Conservation (phyloP, 2,329 filamentous ascomycete genomes). For the Botrytis elliptica region DNA sequence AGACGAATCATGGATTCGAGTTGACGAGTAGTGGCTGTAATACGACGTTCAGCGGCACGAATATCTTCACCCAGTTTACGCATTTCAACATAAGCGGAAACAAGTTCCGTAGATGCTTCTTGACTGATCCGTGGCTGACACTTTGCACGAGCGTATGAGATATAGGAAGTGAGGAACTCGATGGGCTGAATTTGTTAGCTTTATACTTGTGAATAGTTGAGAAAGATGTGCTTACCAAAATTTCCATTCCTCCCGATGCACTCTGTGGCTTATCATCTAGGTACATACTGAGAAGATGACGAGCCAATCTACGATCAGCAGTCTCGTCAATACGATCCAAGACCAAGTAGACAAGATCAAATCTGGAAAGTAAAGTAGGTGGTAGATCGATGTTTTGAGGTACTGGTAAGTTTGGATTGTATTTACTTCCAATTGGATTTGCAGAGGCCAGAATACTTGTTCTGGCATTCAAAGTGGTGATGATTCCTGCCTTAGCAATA, state of each 20-base stretch:
- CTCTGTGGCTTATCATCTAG: constrained; percentile 91
- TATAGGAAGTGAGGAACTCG: constrained; percentile 94
- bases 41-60: constrained; percentile 86
- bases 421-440: constrained; percentile 96
- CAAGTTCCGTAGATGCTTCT: constrained; percentile 78
- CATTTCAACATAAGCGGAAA: constrained; percentile 89
- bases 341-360: constrained; percentile 95
- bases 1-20: constrained; percentile 98
- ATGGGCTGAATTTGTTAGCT: constrained; percentile 59
- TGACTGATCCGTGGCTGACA: constrained; percentile 80
- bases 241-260: constrained; percentile 69
- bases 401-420: constrained; percentile 92
- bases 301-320: constrained; percentile 81
- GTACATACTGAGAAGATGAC: constrained; percentile 94
- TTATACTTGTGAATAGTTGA: constrained; percentile 9
- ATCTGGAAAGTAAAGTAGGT: constrained; percentile 90
- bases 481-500: constrained; percentile 75
- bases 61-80: constrained; percentile 87
- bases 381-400: constrained; percentile 98
- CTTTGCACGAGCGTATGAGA: constrained; percentile 88
- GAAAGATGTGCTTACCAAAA: constrained; percentile 62
- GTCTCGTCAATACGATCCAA: constrained; percentile 92
- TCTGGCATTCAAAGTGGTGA: constrained; percentile 87
- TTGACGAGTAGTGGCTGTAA: constrained; percentile 95
- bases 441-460: constrained; percentile 95